Evolutionary conservation across 306 rosid genomes (phyloP), one percentile per base, ranked within the genome.

Genomic region (Medicago truncatula): DNA sequence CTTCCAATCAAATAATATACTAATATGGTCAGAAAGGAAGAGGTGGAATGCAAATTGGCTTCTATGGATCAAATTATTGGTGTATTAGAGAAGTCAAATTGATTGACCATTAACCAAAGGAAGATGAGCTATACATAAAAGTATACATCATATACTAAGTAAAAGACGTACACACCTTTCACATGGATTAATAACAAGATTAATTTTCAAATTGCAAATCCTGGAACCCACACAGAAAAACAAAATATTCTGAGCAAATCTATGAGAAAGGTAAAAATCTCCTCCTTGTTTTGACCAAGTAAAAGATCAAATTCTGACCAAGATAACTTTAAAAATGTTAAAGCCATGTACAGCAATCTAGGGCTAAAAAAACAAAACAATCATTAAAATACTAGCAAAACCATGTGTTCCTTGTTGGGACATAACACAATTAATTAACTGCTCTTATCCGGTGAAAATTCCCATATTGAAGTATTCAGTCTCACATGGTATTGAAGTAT

Each of bases 31-130:
- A 12, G 8, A 56, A 56, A 67, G 74, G 76, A 56, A 60, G 77
- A 75, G 83, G 74, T 65, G 21, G 38, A 78, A 82, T 38, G 58
- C 81, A 65, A 66, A 76, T 85, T 83, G 86, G 84, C 63, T 79
- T 78, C 76, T 79, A 62, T 28, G 12, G 8, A 15, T 71, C 31
- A 2, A 62, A 75, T 72, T 58, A 59, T 81, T 71, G 78, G 73
- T 75, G 52, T 28, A 47, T 70, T 67, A 46, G 82, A 73, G 34
- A 72, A 85, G 79, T 81, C 78, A 83, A 71, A 72, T 67, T 52
- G 76, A 70, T 75, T 63, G 61, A 65, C 58, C 54, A 65, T 36
- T 34, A 43, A 21, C 58, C 28, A 72, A 72, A 49, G n/a, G 46
- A 52, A 17, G 46, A 56, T 40, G 60, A 67, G 67, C 73, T 67